Percentiles rank a stretch among this genome's conserved stretches.
Conservation (phyloP, 2,329 filamentous ascomycete species). For the Fusarium illudens region DNA sequence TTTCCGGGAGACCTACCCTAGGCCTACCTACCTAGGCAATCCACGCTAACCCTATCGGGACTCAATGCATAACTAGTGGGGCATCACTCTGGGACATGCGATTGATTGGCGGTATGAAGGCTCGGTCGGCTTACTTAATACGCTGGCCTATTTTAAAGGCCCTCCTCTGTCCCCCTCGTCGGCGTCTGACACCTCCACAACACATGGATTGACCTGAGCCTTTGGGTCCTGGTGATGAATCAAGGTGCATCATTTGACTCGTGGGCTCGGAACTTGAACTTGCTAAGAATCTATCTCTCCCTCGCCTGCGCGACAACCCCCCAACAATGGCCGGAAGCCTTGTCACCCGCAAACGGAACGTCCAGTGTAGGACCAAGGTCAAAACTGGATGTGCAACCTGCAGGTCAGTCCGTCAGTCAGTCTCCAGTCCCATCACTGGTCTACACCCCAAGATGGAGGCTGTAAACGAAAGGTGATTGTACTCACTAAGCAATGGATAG, state of each 20-base stretch:
- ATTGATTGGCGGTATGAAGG: neutral
- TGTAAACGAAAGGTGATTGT: neutral
- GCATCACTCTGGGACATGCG: too few species aligned
- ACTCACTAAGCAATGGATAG: conserved; percentile 43
- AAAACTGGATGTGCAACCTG: conserved; percentile 55
- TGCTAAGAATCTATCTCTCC: neutral
- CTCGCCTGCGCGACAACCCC: neutral
- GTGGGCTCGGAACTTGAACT: conserved; percentile 11
- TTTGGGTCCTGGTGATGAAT: neutral
- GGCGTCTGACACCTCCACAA: neutral
- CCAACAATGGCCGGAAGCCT: conserved; percentile 21
- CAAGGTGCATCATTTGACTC: conserved; percentile 13
- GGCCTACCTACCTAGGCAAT: too few species aligned
- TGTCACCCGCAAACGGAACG: conserved; percentile 38
- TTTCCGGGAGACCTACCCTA: too few species aligned
- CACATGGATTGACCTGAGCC: neutral
- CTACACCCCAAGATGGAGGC: neutral
- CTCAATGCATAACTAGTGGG: too few species aligned
- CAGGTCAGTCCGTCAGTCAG: conserved; percentile 51
- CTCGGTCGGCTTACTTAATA: neutral
- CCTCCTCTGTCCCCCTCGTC: neutral
- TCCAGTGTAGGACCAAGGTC: conserved; percentile 43
- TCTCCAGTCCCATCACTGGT: conserved; percentile 17
- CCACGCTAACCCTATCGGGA: too few species aligned
- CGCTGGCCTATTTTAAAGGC: neutral